Percentiles rank a stretch among this genome's conserved stretches.
Evolutionary conservation across 2,329 filamentous ascomycete species (phyloP).

Genomic region (Pseudocercospora crystallina): DNA sequence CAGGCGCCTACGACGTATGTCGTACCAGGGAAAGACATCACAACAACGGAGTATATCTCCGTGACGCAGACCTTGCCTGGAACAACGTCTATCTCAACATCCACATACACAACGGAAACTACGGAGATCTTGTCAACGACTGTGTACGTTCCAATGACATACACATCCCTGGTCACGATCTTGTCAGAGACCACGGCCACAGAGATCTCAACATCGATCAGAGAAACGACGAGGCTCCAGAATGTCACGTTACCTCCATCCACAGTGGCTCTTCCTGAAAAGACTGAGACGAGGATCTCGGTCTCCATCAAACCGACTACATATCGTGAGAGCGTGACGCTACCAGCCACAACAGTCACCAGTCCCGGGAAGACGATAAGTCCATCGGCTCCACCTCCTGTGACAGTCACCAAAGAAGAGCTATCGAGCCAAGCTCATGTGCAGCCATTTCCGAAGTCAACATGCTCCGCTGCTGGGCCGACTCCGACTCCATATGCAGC

Average conservation of each 20-base stretch:
- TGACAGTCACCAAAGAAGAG: background rate
- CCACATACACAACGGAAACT: background rate
- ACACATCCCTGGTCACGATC: background rate
- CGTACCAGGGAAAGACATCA: too few relatives aligned
- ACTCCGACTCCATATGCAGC: constrained; percentile 4
- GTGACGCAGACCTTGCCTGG: too few relatives aligned
- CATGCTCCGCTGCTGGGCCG: constrained; percentile 2
- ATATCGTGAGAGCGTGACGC: background rate
- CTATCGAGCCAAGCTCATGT: background rate
- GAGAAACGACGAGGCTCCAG: too few relatives aligned
- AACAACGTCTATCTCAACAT: background rate
- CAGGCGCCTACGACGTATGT: too few relatives aligned
- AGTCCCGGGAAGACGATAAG: background rate
- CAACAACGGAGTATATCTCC: too few relatives aligned
- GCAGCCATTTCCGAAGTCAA: background rate
- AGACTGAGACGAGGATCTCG: too few relatives aligned
- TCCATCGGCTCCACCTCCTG: background rate
- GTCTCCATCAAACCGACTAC: too few relatives aligned
- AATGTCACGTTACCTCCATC: too few relatives aligned
- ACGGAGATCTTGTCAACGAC: background rate
- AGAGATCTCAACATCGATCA: background rate
- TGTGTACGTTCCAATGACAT: background rate
- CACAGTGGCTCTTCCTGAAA: too few relatives aligned
- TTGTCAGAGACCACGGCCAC: background rate
- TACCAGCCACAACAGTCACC: background rate